Conservation (phyloP, 2,329 filamentous ascomycete genomes). For the Aspergillus phoenicis region DNA sequence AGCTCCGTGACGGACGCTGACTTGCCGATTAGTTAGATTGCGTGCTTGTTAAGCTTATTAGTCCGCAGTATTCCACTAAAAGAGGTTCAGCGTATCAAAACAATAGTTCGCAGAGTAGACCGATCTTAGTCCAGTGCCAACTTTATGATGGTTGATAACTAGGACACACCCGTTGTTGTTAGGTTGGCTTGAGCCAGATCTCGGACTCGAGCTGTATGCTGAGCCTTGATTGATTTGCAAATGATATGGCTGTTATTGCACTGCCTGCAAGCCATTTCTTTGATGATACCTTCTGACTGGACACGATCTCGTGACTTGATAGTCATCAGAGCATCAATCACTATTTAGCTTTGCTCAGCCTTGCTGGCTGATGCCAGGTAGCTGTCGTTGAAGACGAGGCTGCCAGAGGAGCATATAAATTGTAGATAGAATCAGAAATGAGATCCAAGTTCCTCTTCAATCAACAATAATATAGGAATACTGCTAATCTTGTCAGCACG, state of each 20-base stretch:
- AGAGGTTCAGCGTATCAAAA: too few relatives aligned
- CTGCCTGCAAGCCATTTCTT: background rate
- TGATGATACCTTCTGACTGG: background rate
- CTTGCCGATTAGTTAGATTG: background rate
- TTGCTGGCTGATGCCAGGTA: background rate
- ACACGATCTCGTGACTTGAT: background rate
- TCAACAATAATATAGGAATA: background rate
- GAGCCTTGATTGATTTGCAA: background rate
- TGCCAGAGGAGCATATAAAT: background rate
- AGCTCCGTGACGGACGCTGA: slow-evolving; percentile 2
- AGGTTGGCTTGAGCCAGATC: background rate
- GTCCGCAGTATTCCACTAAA: too few relatives aligned
- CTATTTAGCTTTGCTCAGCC: background rate
- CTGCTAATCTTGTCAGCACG: background rate
- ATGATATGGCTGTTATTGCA: background rate
- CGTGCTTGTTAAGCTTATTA: background rate
- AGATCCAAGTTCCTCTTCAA: background rate
- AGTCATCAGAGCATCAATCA: background rate
- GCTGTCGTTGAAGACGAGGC: background rate
- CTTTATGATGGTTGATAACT: background rate
- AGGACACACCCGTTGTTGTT: background rate
- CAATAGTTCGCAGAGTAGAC: too few relatives aligned
- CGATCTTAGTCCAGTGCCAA: background rate
- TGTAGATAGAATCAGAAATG: background rate
- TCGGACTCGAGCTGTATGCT: background rate